These are phyloP conservation scores for Favolaschia claudopus DNA, from an alignment of 768 basidiomycete species.

Conservation along the genomic window DNA sequence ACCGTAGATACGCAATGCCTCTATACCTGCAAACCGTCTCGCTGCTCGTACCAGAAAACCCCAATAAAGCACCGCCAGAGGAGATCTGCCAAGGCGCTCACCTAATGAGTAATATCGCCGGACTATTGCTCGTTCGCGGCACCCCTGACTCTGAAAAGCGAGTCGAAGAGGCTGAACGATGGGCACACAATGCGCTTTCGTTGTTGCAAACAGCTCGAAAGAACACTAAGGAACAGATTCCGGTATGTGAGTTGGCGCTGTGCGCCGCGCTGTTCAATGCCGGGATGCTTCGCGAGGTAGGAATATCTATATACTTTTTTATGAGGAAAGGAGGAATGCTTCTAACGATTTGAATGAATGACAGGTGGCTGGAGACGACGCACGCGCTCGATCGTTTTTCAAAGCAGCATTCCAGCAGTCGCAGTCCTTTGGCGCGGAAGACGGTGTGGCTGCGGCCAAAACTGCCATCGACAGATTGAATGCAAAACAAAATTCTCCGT, in stretches of 20 bases:
- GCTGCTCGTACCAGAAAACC: constrained; percentile 41
- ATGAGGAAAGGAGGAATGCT: too few species aligned
- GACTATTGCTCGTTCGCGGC: constrained; percentile 6
- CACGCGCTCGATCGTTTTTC: constrained; percentile 4
- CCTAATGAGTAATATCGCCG: constrained; percentile 23
- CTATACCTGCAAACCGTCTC: constrained; percentile 56
- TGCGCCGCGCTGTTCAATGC: constrained; percentile 53
- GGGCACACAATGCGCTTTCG: constrained; percentile 50
- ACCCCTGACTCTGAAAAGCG: constrained; percentile 13
- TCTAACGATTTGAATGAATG: too few species aligned
- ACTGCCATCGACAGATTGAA: constrained; percentile 15
- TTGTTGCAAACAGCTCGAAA: constrained; percentile 33
- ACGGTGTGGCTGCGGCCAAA: constrained; percentile 6
- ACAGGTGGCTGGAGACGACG: constrained; percentile 17
- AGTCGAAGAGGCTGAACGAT: constrained; percentile 45
- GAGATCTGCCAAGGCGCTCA: constrained; percentile 18
- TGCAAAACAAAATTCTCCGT: not conserved
- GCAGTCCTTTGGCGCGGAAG: constrained; percentile 3
- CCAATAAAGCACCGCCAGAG: not conserved
- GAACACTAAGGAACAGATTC: constrained; percentile 27
- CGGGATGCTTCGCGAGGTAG: constrained; percentile 40
- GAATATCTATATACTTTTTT: too few species aligned
- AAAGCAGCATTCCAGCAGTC: constrained; percentile 11
- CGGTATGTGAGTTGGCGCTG: constrained; percentile 46
- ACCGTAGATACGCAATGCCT: constrained; percentile 54